Base-by-base conservation (phyloP, 176 grass and related monocot genomes). In the Avena sativa region DNA sequence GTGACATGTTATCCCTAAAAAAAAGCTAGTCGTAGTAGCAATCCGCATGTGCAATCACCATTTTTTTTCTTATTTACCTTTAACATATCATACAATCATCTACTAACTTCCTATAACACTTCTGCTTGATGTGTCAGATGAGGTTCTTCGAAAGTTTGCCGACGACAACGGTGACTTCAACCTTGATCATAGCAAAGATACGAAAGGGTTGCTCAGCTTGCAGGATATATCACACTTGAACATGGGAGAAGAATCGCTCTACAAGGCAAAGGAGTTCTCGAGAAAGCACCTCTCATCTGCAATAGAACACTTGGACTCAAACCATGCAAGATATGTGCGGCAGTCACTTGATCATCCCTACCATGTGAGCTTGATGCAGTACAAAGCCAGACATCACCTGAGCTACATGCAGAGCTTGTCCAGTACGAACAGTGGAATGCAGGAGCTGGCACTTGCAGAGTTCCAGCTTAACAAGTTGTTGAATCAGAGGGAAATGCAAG, bases 221-320 rank as follows among this genome's bases (percentile, higher is more conserved):
- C 88, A 94, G 0, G 90, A 97, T 44, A 58, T 91, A 79, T 97
- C 94, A 47, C 58, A 89, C 25, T 14, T 97, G 73, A 89, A 89
- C 74, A 89, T 80, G 9, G 92, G 92, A 28, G 90, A 97, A 34
- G 23, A 1, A 51, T 43, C 64, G 32, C 88, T 97, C 0, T 62
- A 86, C 76, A 94, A 77, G 63, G 94, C 94, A 72, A 88, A 87
- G 23, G 83, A 85, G 40, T 97, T 92, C 92, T 87, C 92, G 34
- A 76, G 52, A 23, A 88, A 82, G n/a, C 90, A 91, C 55, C 88
- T 94, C 8, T 30, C 32, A 13, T 89, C 69, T 44, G 89, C 28
- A 20, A 62, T 92, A 0, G 15, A 49, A n/a, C 1, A 70, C 78
- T 17, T 90, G 12, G 82, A 80, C 0, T 89, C 79, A 19, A 80